Evolutionary conservation across 306 rosid species (phyloP), one percentile per base, ranked within the genome.

Genomic region (Phaseolus lunatus): DNA sequence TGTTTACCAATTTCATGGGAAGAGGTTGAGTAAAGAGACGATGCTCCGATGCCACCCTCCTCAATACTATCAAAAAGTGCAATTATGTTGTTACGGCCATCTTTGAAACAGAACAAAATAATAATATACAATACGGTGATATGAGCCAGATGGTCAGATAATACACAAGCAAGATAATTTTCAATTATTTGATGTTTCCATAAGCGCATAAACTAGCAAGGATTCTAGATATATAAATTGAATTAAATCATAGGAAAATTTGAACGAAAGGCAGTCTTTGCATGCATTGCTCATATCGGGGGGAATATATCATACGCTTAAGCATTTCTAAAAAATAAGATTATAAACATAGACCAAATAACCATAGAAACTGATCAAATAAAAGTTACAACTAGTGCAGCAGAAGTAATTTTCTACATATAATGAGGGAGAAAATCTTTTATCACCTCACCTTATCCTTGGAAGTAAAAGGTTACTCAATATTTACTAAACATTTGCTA

Each of bases 1-100:
- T 92, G 98, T 77, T 94, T 97, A 84, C 90, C 96, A 63, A 94
- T 94, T 88, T 94, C 98, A 85, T 94, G 97, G 71, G 86, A 79
- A 58, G 88, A 59, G 2, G 41, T 59, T 59, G 67, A 82, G 82
- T 85, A 85, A 5, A 83, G 71, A 35, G 88, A 82, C 16, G 84
- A 70, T 57, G 86, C 82, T 77, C 88, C 79, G 77, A 82, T 76
- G 70, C 88, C 88, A n/a, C 88, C 88, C 80, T 85, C 88, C 67
- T 85, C 88, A 82, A 85, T 85, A 27, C 88, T 86, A 85, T 85
- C 88, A 65, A 85, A 85, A 75, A 82, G 88, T 11, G 88, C 86
- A 75, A 71, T 84, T 83, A 79, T 85, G 52, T 50, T 79, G 77
- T 79, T 79, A 1, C 88, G 84, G 31, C 43, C 76, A 71, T 85